phyloP scores from a whole-genome alignment of 2,329 filamentous ascomycete genomes.

The Fusarium tanahbumbuense region DNA sequence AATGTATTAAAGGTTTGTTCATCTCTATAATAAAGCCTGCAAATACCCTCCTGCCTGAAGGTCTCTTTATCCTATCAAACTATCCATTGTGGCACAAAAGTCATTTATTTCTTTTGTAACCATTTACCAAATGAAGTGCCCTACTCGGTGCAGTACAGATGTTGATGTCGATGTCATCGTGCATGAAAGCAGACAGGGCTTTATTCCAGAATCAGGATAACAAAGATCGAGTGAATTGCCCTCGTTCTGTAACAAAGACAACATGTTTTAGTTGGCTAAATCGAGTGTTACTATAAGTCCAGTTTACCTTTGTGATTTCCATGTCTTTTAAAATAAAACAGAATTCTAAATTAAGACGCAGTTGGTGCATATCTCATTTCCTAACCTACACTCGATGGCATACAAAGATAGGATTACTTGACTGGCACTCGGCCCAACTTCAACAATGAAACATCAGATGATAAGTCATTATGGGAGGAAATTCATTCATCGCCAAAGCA shows the following conservation, averaged over 20 bases:
- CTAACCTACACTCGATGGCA: slow-evolving; percentile 7
- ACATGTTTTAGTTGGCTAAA: background rate
- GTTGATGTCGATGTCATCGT: slow-evolving; percentile 25
- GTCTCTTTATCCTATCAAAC: background rate
- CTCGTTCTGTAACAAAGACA: background rate
- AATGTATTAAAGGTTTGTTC: background rate
- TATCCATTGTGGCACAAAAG: background rate
- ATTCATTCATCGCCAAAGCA: slow-evolving; percentile 1
- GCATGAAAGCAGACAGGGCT: slow-evolving; percentile 29
- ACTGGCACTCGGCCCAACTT: background rate
- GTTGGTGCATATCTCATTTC: background rate
- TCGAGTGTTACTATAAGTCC: background rate
- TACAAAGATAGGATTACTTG: background rate
- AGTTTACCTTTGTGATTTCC: rapidly evolving
- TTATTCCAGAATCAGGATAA: slow-evolving; percentile 16
- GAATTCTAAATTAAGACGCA: background rate
- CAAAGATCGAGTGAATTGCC: background rate
- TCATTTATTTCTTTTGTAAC: slow-evolving; percentile 1
- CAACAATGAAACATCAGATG: background rate
- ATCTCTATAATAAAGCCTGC: slow-evolving; percentile 5
- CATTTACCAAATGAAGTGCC: background rate
- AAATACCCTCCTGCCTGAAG: background rate
- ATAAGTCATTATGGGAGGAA: background rate
- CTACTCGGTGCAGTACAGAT: background rate
- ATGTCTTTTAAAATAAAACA: background rate